Conservation (phyloP, 768 basidiomycete genomes). For the Hebeloma cylindrosporum region DNA sequence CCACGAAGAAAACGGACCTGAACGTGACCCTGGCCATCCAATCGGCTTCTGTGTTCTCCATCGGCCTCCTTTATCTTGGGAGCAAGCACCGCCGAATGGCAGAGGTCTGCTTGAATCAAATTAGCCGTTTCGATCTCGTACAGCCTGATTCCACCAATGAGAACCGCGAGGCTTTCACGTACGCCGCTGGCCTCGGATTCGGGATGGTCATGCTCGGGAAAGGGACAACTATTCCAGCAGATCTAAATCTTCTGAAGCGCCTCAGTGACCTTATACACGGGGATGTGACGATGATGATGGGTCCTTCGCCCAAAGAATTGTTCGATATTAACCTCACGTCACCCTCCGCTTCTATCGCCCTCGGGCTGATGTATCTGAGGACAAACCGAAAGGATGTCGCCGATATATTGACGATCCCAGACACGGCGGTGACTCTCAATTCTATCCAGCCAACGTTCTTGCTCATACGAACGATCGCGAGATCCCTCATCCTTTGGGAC, state of each 20-base stretch:
- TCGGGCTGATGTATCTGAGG: constrained; percentile 91
- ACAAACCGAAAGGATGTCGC: constrained; percentile 85
- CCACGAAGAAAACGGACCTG: constrained; percentile 81
- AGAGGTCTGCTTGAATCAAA: constrained; percentile 85
- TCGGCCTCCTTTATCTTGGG: constrained; percentile 89
- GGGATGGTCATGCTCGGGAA: constrained; percentile 96
- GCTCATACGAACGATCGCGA: constrained; percentile 74
- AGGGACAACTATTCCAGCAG: constrained; percentile 77
- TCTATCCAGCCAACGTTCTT: constrained; percentile 87
- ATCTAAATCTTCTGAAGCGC: constrained; percentile 64
- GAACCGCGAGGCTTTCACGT: constrained; percentile 89
- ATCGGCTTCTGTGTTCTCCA: constrained; percentile 80
- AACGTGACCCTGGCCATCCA: constrained; percentile 91
- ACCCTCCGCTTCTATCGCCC: constrained; percentile 84
- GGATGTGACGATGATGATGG: constrained; percentile 46
- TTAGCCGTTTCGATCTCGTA: constrained; percentile 73
- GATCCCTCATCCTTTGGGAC: constrained; percentile 86
- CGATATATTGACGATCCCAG: constrained; percentile 80
- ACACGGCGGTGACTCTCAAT: constrained; percentile 76
- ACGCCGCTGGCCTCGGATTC: constrained; percentile 85
- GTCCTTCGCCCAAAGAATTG: constrained; percentile 36
- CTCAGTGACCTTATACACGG: constrained; percentile 79
- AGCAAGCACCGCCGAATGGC: constrained; percentile 89
- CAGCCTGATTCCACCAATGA: constrained; percentile 85
- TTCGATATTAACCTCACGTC: constrained; percentile 92